phyloP scores from a whole-genome alignment of 805 yeast species.

The Ogataea henricii region DNA sequence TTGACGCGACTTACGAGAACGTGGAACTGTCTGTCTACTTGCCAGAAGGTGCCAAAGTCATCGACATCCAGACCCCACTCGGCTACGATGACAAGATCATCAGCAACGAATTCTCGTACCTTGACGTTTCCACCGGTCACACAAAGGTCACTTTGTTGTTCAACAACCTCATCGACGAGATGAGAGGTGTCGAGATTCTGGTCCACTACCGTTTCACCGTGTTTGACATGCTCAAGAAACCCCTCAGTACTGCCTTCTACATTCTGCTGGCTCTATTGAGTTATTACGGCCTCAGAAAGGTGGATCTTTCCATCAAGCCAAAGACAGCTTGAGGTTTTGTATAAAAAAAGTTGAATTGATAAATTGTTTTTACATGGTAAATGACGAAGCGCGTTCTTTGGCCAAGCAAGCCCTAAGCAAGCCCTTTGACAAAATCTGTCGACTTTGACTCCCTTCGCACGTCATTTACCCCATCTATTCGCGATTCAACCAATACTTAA shows the following conservation, averaged over 20 bases:
- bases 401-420: no score
- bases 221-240: constrained; percentile 59
- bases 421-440: no score
- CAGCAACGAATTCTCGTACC: constrained; percentile 48
- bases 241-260: constrained; percentile 62
- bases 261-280: constrained; percentile 61
- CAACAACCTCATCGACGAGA: constrained; percentile 67
- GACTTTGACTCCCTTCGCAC: no score
- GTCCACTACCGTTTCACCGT: constrained; percentile 64
- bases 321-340: background rate
- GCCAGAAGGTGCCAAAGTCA: constrained; percentile 80
- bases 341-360: background rate
- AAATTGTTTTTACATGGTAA: background rate
- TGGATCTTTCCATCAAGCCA: constrained; percentile 41
- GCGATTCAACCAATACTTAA: no score
- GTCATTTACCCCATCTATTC: no score
- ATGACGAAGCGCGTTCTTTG: no score
- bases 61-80: constrained; percentile 60
- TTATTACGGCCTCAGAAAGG: constrained; percentile 48
- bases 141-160: constrained; percentile 65
- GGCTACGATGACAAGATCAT: constrained; percentile 36
- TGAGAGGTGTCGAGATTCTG: constrained; percentile 54
- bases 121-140: constrained; percentile 80
- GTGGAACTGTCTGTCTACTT: constrained; percentile 64
- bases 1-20: constrained; percentile 63